Conservation (phyloP, 108 stramenopile genomes). For the Mayamaea pseudoterrestris region DNA sequence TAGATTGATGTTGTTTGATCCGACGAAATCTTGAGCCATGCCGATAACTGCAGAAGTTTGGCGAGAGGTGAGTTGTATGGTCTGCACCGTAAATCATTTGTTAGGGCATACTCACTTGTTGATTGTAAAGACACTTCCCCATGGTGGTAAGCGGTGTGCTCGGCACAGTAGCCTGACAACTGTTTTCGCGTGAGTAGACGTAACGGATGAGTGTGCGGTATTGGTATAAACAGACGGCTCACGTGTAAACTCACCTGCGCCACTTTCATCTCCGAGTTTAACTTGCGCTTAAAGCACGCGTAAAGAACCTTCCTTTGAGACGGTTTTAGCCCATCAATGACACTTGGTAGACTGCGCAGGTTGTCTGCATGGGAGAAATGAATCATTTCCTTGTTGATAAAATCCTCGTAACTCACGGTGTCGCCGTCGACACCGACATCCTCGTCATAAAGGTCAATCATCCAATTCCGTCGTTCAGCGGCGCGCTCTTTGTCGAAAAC, state of each 20-base stretch:
- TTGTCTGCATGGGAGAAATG: constrained; percentile 88
- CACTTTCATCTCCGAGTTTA: constrained; percentile 85
- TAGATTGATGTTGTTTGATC: constrained; percentile 97
- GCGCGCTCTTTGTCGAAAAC: constrained; percentile 73
- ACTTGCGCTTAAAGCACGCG: constrained; percentile 80
- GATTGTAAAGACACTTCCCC: constrained; percentile 87
- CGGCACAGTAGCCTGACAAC: constrained; percentile 81
- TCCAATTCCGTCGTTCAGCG: constrained; percentile 81
- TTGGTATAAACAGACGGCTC: too few species aligned
- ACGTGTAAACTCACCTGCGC: too few species aligned
- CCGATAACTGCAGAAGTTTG: constrained; percentile 42
- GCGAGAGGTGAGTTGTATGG: not conserved
- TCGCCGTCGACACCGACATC: constrained; percentile 16
- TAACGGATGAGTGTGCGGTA: too few species aligned
- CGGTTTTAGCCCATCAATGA: constrained; percentile 87
- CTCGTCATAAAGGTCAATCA: constrained; percentile 49
- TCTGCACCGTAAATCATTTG: not conserved
- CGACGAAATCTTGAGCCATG: constrained; percentile 96
- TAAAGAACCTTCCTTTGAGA: constrained; percentile 89
- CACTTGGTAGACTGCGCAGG: constrained; percentile 65
- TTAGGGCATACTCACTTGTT: constrained; percentile 48
- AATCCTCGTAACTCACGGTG: constrained; percentile 61
- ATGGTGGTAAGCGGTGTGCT: constrained; percentile 93
- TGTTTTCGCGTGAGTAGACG: too few species aligned
- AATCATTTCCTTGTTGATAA: constrained; percentile 87